A percentile compares a stretch with the other conserved stretches of the same genome.
Conservation (phyloP, 23 red algal genomes). For the Pyropia yezoensis region DNA sequence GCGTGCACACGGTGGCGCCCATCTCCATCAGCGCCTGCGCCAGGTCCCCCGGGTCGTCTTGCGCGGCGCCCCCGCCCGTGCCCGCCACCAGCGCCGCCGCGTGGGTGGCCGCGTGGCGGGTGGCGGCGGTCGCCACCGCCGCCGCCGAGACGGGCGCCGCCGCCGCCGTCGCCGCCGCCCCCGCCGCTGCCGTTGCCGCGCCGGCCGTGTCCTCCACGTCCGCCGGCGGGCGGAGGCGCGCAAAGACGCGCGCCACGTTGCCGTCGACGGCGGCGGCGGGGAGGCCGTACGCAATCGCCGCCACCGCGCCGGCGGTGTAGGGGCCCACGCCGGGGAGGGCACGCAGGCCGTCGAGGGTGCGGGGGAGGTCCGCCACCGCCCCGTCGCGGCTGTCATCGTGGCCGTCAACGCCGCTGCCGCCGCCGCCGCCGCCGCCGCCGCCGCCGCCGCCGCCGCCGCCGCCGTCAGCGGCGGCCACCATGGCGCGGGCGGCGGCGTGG, state of each 20-base stretch:
- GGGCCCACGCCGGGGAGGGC: slow-evolving; percentile 60
- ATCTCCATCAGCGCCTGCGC: slow-evolving; percentile 95
- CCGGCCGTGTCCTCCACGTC: not conserved
- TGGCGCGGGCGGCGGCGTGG: slow-evolving; percentile 53
- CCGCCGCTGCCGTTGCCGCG: not conserved
- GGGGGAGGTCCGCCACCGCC: slow-evolving; percentile 36
- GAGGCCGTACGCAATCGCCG: slow-evolving; percentile 82
- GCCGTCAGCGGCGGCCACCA: slow-evolving; percentile 42
- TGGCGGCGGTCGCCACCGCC: slow-evolving; percentile 2
- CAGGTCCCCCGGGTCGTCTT: slow-evolving; percentile 58
- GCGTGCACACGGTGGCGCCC: slow-evolving; percentile 83
- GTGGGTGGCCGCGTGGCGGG: not conserved
- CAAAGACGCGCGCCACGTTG: slow-evolving; percentile 76
- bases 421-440: too few species aligned
- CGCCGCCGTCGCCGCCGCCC: not conserved
- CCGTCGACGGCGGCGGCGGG: slow-evolving; percentile 70
- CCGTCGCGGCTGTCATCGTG: not conserved
- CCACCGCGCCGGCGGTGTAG: slow-evolving; percentile 89
- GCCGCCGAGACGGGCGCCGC: slow-evolving; percentile 10
- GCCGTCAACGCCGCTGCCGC: not conserved
- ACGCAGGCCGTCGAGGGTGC: slow-evolving; percentile 14
- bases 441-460: too few species aligned
- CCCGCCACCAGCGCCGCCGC: slow-evolving; percentile 20
- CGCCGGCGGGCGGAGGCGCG: slow-evolving; percentile 25
- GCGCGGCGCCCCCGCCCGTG: slow-evolving; percentile 17